Conservation (phyloP, 1,284 basidiomycete genomes). For the Vanrija sp. region DNA sequence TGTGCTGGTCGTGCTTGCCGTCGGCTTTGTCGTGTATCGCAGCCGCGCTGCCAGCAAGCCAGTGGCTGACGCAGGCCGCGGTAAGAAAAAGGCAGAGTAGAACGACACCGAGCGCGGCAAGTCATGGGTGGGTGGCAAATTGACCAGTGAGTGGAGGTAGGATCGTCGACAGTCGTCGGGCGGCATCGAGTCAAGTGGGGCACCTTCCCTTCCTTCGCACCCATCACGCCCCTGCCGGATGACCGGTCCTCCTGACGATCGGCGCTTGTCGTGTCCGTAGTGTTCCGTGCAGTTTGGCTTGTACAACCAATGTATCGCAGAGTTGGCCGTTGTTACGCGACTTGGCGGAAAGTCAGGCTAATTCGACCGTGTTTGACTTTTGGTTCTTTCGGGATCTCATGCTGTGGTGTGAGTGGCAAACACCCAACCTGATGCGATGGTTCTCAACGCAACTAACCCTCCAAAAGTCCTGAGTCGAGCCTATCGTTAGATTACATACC, state of each 20-base stretch:
- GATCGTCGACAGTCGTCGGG: no score
- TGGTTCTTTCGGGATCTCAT: conserved; percentile 53
- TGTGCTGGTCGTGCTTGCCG: conserved; percentile 26
- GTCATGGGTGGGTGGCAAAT: conserved; percentile 2
- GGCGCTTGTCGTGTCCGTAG: no score
- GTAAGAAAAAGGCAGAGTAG: conserved; percentile 12
- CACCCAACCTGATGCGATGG: background rate
- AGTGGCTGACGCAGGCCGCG: background rate
- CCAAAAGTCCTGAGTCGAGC: conserved; percentile 53
- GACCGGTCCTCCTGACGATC: background rate
- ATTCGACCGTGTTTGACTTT: conserved; percentile 47
- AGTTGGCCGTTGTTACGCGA: conserved; percentile 4
- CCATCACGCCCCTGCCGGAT: background rate
- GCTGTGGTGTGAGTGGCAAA: conserved; percentile 26
- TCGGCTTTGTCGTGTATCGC: conserved; percentile 29
- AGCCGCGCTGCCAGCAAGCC: conserved; percentile 19
- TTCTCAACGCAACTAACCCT: conserved; percentile 42
- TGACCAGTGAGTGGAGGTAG: background rate
- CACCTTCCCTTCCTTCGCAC: background rate
- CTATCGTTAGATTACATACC: conserved; percentile 7
- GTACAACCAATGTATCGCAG: background rate
- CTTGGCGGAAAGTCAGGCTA: conserved; percentile 52
- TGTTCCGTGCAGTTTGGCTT: background rate
- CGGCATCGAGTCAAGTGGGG: background rate
- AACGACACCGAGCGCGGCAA: background rate